Evolutionary conservation across 2,329 filamentous ascomycete species (phyloP).

Genomic region (Coniochaeta sp.): DNA sequence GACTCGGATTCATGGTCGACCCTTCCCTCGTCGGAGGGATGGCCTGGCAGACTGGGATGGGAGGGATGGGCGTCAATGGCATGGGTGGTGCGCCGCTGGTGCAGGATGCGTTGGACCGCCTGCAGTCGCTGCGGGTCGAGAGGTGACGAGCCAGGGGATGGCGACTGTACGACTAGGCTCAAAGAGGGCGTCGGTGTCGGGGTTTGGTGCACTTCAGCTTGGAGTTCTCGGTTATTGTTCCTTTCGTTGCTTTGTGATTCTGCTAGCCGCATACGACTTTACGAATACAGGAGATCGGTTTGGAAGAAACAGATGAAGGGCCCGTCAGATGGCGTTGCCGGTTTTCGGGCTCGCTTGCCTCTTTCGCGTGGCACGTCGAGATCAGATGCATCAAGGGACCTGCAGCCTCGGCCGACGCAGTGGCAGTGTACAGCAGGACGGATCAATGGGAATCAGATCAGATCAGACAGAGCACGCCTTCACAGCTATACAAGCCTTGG

Average conservation of each 20-base stretch:
- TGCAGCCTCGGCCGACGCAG: no score
- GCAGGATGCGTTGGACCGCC: background rate
- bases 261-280: background rate
- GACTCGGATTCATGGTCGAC: background rate
- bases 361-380: no score
- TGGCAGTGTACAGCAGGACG: no score
- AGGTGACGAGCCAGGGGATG: background rate
- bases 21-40: background rate
- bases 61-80: background rate
- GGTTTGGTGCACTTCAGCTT: background rate
- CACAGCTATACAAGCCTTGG: no score
- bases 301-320: no score
- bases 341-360: no score
- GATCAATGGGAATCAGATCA: no score
- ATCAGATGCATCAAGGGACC: no score
- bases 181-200: background rate
- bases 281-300: background rate
- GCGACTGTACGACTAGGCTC: background rate
- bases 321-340: no score
- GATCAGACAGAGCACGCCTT: no score
- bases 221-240: background rate
- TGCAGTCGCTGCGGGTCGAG: background rate
- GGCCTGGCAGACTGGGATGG: background rate
- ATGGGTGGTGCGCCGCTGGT: background rate
- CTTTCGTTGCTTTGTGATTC: background rate